phyloP scores from a whole-genome alignment of 202 grass and related monocot genomes.

The Carex arenaria region DNA sequence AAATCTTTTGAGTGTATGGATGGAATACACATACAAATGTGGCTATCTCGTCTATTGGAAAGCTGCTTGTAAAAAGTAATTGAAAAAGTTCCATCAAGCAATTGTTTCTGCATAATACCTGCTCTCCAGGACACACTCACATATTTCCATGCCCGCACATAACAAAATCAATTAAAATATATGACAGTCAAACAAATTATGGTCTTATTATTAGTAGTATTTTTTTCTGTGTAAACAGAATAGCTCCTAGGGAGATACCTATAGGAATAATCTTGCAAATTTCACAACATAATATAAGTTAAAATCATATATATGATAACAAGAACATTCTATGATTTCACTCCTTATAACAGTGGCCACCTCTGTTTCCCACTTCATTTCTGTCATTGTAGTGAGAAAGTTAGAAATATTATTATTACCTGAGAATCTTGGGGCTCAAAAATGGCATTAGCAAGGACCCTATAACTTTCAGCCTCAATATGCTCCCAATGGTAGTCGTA shows the following conservation, averaged over 20 bases:
- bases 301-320: neutral
- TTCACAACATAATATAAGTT: neutral
- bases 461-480: conserved; percentile 58
- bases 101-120: neutral
- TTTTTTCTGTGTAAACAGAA: neutral
- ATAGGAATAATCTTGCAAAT: neutral
- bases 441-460: conserved; percentile 32
- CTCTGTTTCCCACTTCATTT: neutral
- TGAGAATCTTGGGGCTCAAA: conserved; percentile 20
- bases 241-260: neutral
- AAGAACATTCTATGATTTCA: neutral
- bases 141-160: neutral
- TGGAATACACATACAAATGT: neutral
- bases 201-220: neutral
- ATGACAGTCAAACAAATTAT: conserved; percentile 1
- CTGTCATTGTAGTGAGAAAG: neutral
- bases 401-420: conserved; percentile 39
- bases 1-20: too few species aligned
- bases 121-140: neutral
- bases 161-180: neutral
- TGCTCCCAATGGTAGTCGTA: conserved; percentile 44
- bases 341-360: neutral
- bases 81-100: neutral
- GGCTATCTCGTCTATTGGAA: neutral
- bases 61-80: neutral